Evolutionary conservation across 2,329 filamentous ascomycete genomes (phyloP), one percentile per base, ranked within the genome.

Genomic region (Pseudocercospora eumusae): DNA sequence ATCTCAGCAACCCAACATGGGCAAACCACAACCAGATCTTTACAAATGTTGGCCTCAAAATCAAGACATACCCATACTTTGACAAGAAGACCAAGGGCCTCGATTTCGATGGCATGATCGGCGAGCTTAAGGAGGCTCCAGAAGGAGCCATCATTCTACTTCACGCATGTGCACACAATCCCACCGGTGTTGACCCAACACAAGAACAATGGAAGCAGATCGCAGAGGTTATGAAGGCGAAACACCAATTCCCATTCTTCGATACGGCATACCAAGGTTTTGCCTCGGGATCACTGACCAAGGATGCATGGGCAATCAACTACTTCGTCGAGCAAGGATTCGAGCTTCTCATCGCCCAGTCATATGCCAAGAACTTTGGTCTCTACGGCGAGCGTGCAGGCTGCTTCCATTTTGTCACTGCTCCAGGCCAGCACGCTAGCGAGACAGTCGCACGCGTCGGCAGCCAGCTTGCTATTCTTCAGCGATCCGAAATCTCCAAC

Each of bases 11-110:
- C 77, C 95, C 95, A 57, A 99, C 95, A 65, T 99, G 95, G 95
- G 92, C 90, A 70, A 99, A 99, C 82, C 95, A 99, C 86, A 88
- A 96, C 81, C 95, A 98, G 79, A 97, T 99, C 83, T 96, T 99
- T 82, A 86, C 83, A 78, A 98, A 98, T 75, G 92, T 97, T 74
- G 84, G 85, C 70, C 82, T 98, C 28, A 81, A 86, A 33, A 86
- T 92, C 71, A 88, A 88, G 69, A 86, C 86, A 68, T 99, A 99
- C 81, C 95, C 93, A 55, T 99, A 99, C 84, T 99, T 96, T 81
- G 88, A 88, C 77, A 87, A 91, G 65, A 76, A 90, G 75, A 96
- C 93, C 68, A 93, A 92, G 76, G 93, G 92, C 55, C 88, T 99
- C 57, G 92, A 98, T 79, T 93, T 96, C 73, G 87, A 90, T 63